Evolutionary conservation across 495 filamentous ascomycete genomes (phyloP).

Genomic region (Oidiodendron maius): DNA sequence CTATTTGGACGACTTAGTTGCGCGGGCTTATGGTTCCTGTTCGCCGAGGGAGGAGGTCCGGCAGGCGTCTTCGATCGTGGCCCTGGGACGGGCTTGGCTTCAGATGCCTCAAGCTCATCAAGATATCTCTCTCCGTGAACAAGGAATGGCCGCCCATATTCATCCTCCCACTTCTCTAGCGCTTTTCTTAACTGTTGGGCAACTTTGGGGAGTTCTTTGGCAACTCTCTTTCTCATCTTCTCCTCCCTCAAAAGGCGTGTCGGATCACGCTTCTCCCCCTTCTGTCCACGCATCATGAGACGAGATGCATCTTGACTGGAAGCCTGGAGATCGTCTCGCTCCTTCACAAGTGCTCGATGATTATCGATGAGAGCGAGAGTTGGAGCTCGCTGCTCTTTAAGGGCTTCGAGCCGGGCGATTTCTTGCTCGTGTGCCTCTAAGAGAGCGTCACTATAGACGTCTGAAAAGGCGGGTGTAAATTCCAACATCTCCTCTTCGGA

Average conservation of each 20-base stretch:
- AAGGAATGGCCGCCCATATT: constrained; percentile 86
- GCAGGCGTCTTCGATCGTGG: constrained; percentile 78
- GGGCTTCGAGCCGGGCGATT: constrained; percentile 69
- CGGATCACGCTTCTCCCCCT: constrained; percentile 87
- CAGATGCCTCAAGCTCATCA: constrained; percentile 62
- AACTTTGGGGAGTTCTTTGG: constrained; percentile 91
- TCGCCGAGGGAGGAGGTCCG: constrained; percentile 42
- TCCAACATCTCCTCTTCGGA: constrained; percentile 98
- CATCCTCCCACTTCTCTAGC: constrained; percentile 86
- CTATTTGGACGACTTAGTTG: constrained; percentile 39
- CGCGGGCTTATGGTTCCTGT: constrained; percentile 35
- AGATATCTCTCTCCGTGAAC: constrained; percentile 89
- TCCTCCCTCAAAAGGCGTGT: constrained; percentile 93
- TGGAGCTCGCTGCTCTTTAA: constrained; percentile 84
- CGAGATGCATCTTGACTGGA: constrained; percentile 93
- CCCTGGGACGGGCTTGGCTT: constrained; percentile 50
- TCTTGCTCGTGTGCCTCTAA: constrained; percentile 81
- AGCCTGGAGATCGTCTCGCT: constrained; percentile 78
- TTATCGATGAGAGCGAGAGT: constrained; percentile 76
- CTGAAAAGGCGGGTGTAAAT: constrained; percentile 90
- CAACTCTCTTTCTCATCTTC: constrained; percentile 94
- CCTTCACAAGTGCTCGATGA: constrained; percentile 76
- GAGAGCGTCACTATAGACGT: constrained; percentile 83
- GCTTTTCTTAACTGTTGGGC: constrained; percentile 72
- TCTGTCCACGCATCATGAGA: constrained; percentile 79